These are phyloP conservation scores for Phytophthora multivora DNA, from an alignment of 352 stramenopile species.

Conservation along the genomic window DNA sequence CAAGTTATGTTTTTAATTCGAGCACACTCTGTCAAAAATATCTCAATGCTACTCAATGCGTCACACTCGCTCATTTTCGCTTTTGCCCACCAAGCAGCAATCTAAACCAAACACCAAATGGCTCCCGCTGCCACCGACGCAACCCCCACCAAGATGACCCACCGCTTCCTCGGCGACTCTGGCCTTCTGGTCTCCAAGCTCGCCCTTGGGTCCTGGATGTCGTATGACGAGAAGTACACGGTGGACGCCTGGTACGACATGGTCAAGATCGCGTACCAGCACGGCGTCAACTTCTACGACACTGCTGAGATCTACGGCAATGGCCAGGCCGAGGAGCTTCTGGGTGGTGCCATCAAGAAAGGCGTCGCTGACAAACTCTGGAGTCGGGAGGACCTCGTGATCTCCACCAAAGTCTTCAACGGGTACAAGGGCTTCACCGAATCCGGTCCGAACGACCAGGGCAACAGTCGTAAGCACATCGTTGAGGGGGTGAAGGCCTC, in stretches of 20 bases:
- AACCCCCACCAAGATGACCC: constrained; percentile 12
- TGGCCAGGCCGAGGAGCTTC: constrained; percentile 17
- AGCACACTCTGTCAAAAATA: background rate
- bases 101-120: background rate
- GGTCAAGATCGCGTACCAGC: constrained; percentile 10
- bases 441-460: constrained; percentile 1
- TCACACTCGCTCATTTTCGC: background rate
- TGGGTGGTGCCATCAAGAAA: constrained; percentile 34
- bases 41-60: background rate
- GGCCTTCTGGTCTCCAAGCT: constrained; percentile 7
- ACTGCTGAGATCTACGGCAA: constrained; percentile 14
- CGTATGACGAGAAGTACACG: constrained; percentile 15
- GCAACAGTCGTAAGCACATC: constrained; percentile 5
- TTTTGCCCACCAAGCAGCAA: constrained; percentile 2
- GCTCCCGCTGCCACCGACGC: background rate
- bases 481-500: background rate
- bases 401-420: constrained; percentile 4
- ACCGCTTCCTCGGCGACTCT: constrained; percentile 11
- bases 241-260: constrained; percentile 16
- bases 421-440: background rate
- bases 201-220: constrained; percentile 12
- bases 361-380: background rate
- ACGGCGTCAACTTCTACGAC: constrained; percentile 18
- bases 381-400: constrained; percentile 3
- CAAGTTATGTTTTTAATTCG: background rate